Evolutionary conservation across 2,329 filamentous ascomycete species (phyloP), one percentile per base, ranked within the genome.

Genomic region (Trichoderma asperellum): DNA sequence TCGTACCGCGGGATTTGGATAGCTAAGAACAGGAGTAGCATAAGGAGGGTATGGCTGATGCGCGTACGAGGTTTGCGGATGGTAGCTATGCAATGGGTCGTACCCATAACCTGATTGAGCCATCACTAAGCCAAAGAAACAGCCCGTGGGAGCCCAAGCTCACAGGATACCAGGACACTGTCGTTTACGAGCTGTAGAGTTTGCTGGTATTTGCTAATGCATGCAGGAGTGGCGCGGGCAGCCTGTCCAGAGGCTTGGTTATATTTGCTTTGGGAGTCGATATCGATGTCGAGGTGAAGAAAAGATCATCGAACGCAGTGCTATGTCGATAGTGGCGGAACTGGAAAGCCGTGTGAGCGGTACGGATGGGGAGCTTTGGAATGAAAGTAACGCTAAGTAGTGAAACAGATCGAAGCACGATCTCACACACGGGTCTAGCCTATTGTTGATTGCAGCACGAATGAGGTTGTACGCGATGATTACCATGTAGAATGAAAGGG

Each of bases 41-140:
- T 74, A 73, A 14, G 73, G 59, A 11, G 70, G 53, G 40, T 73
- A 74, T 21, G 70, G 32, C 65, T 73, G 74, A 35, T 71, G 52
- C 65, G 72, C 73, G 27, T 74, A 73, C 18, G 71, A 59, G 63
- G 32, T 24, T 49, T 66, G 70, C 14, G 60, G 52, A 27, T 49
- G 70, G 49, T 69, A 67, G 67, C 58, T 65, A 57, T 58, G 67
- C 14, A 74, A 69, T 68, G 65, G 68, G 66, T 71, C 74, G 62
- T 75, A 74, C 49, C 75, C 75, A 70, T 74, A 75, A 14, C 75
- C 72, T 59, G 76, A 73, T 56, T 76, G 73, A 63, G 71, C 79
- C 79, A 80, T 80, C 40, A 34, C 29, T 21, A 21, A 60, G 75
- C 24, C 12, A 10, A 37, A 24, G 34, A 43, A 34, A 35, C 27